Percentiles rank a stretch among this genome's conserved stretches.
Conservation (phyloP, 2,329 filamentous ascomycete genomes). For the Clarireedia monteithiana region DNA sequence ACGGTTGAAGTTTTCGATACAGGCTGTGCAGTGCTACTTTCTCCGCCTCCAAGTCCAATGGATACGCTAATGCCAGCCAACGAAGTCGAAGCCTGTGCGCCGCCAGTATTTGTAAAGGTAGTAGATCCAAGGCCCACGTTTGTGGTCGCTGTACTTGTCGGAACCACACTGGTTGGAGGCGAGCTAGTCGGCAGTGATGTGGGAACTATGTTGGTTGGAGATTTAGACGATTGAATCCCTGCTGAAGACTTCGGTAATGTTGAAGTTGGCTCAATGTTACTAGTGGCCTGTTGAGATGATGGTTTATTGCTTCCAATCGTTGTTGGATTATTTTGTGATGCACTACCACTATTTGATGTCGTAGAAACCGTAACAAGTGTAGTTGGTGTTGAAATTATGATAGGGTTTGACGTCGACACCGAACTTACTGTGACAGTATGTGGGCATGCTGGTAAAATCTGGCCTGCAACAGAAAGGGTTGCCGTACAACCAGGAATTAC, state of each 20-base stretch:
- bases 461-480: slow-evolving; percentile 1
- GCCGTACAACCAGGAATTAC: slow-evolving; percentile 4
- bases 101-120: not conserved
- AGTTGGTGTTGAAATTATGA: not conserved
- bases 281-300: not conserved
- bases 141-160: not conserved
- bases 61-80: not conserved
- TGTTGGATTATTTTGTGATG: not conserved
- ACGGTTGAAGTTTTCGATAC: too few relatives aligned
- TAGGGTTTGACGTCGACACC: not conserved
- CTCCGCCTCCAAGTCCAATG: too few relatives aligned
- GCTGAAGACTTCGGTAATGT: not conserved
- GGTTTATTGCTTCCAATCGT: not conserved
- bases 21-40: too few relatives aligned
- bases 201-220: not conserved
- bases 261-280: too few relatives aligned
- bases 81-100: not conserved
- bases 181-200: not conserved
- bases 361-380: not conserved
- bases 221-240: not conserved
- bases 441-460: slow-evolving; percentile 1
- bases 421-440: slow-evolving; percentile 2
- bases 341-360: not conserved
- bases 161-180: not conserved
- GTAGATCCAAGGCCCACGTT: not conserved